phyloP scores from a whole-genome alignment of 2,329 filamentous ascomycete genomes.

The Beauveria brongniartii region DNA sequence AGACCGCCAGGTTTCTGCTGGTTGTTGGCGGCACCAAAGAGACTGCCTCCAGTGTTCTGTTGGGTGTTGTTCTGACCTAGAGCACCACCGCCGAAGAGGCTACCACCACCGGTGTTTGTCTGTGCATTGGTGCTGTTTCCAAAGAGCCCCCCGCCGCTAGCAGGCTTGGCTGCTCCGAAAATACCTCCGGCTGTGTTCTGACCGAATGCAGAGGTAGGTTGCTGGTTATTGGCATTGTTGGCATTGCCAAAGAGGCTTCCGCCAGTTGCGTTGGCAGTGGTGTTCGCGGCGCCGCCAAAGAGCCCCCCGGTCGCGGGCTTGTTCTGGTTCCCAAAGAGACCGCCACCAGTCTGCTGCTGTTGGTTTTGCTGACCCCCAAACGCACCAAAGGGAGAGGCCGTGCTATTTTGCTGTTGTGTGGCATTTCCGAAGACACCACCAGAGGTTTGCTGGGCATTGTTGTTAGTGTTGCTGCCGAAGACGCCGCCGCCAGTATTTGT shows the following conservation, averaged over 20 bases:
- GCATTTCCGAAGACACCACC: conserved; percentile 31
- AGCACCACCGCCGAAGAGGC: conserved; percentile 37
- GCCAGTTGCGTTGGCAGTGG: conserved; percentile 26
- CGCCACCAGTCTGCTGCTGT: conserved; percentile 16
- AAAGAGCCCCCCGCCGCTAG: conserved; percentile 32
- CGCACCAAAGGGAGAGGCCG: conserved; percentile 18
- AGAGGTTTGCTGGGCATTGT: neutral
- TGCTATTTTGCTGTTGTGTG: conserved; percentile 11
- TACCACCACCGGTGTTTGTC: conserved; percentile 28
- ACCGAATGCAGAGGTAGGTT: conserved; percentile 3
- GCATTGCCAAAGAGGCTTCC: conserved; percentile 32
- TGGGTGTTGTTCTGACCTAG: conserved; percentile 24
- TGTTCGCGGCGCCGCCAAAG: conserved; percentile 36
- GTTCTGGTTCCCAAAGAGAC: conserved; percentile 34
- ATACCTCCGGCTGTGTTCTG: conserved; percentile 24
- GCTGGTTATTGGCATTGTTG: conserved; percentile 22
- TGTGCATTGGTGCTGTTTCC: conserved; percentile 26
- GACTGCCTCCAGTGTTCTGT: conserved; percentile 32
- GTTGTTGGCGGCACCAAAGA: conserved; percentile 40
- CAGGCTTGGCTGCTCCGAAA: conserved; percentile 30
- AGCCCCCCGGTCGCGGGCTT: conserved; percentile 17
- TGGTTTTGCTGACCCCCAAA: neutral
- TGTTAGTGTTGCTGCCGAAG: conserved; percentile 27
- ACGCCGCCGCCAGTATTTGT: conserved; percentile 14
- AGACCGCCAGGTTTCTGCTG: conserved; percentile 38